Base-by-base conservation (phyloP, 192 early-diverging fungal genomes). In the Podochytrium sp. region DNA sequence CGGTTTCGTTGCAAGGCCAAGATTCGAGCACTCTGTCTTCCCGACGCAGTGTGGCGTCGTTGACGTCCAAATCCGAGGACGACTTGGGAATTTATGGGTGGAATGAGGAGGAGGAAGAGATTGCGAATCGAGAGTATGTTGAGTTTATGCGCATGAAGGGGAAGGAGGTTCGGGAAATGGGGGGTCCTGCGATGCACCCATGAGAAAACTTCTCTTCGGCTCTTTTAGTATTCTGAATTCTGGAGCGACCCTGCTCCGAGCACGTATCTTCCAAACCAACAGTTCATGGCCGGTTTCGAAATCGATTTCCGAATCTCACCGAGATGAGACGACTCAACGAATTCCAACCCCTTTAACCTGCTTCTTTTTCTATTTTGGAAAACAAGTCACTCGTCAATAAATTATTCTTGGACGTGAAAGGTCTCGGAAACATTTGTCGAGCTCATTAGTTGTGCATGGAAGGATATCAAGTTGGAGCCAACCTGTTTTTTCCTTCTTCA, bases 401-500 rank as follows among this genome's bases (percentile, higher is more conserved):
- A n/a, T n/a, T n/a, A n/a, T 96, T 96, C 71, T 78, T 96, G 12
- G 83, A 93, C 25, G 80, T 87, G 33, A 96, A 96, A 76, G 76
- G 82, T 2, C 87, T 95, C 80, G 86, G 87, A 6, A 91, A 93
- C 77, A 94, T 96, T 43, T 79, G 92, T 62, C 80, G 94, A 12
- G 93, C 94, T 2, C 94, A 96, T 80, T 93, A 96, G 60, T 76
- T 96, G 43, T 96, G 94, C 66, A 92, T 91, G 89, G 92, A 93
- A 57, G 94, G 94, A 2, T 94, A 91, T 74, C 90, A 90, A 70
- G 87, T 91, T 49, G 47, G 6, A 20, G 14, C 29, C 49, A 32
- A 42, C 12, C 33, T 10, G 30, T 6, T 20, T 35, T n/a, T 59
- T 53, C 14, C 25, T 12, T 61, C 52, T 32, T 14, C 25, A 38